Conservation (phyloP, 2,329 filamentous ascomycete genomes). For the Lasiodiplodia sp. region DNA sequence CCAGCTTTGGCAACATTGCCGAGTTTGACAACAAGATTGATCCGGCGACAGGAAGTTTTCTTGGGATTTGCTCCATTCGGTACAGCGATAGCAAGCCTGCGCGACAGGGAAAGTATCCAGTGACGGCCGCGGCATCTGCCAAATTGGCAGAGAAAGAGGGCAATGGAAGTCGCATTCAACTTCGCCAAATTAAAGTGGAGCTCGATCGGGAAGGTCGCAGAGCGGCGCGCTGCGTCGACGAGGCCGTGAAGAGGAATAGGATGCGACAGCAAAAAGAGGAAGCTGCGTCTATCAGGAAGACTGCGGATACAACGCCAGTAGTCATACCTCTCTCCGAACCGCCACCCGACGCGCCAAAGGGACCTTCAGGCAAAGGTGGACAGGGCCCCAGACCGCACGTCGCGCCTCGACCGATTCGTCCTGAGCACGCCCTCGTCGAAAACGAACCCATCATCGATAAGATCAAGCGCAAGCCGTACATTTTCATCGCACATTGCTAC, state of each 20-base stretch:
- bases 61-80: slow-evolving; percentile 90
- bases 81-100: slow-evolving; percentile 75
- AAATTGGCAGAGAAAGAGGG: slow-evolving; percentile 79
- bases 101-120: slow-evolving; percentile 54
- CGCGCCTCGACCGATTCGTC: slow-evolving; percentile 43
- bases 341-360: slow-evolving; percentile 86
- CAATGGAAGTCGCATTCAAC: slow-evolving; percentile 80
- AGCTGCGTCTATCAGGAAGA: slow-evolving; percentile 43
- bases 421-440: slow-evolving; percentile 66
- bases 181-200: slow-evolving; percentile 79
- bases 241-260: slow-evolving; percentile 72
- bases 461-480: slow-evolving; percentile 82
- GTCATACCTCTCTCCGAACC: slow-evolving; percentile 51
- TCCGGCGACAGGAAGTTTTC: slow-evolving; percentile 89
- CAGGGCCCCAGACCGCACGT: slow-evolving; percentile 39
- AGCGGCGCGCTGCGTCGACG: slow-evolving; percentile 79
- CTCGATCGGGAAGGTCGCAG: slow-evolving; percentile 88
- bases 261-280: slow-evolving; percentile 62
- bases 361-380: slow-evolving; percentile 68
- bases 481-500: slow-evolving; percentile 85
- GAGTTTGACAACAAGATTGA: slow-evolving; percentile 95
- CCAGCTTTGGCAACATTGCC: slow-evolving; percentile 84
- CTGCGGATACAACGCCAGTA: slow-evolving; percentile 35
- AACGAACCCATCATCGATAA: slow-evolving; percentile 70
- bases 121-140: slow-evolving; percentile 80